phyloP scores from a whole-genome alignment of 768 basidiomycete species.

The Tephrocybe rancida region DNA sequence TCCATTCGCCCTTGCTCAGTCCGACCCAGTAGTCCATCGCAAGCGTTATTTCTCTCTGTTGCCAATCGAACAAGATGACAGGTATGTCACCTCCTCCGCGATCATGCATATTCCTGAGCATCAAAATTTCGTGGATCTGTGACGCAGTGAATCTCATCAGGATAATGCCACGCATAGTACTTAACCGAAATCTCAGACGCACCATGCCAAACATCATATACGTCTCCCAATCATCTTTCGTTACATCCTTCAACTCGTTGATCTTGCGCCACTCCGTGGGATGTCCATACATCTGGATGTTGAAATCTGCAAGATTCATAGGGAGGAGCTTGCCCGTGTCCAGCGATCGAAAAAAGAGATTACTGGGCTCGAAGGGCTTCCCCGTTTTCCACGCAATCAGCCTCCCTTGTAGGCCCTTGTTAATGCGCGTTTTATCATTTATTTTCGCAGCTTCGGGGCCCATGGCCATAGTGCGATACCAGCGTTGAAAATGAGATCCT shows the following conservation, averaged over 20 bases:
- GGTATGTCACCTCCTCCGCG: constrained; percentile 26
- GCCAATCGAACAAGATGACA: neutral
- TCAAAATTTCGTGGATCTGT: constrained; percentile 19
- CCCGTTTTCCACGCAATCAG: constrained; percentile 22
- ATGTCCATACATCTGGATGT: constrained; percentile 24
- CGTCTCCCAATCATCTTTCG: neutral
- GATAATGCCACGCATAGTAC: neutral
- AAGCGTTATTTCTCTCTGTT: neutral
- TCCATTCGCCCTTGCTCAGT: constrained; percentile 21
- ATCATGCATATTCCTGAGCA: constrained; percentile 31
- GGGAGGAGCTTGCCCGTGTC: constrained; percentile 25
- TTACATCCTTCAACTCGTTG: constrained; percentile 9
- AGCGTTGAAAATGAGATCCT: constrained; percentile 17
- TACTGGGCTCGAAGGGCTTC: constrained; percentile 14
- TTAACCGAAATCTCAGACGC: neutral
- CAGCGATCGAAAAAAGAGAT: constrained; percentile 23
- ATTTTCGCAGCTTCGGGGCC: constrained; percentile 9
- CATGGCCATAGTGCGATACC: constrained; percentile 16
- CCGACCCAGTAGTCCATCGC: constrained; percentile 28
- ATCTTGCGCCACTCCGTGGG: constrained; percentile 16
- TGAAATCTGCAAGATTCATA: constrained; percentile 24
- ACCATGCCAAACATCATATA: neutral
- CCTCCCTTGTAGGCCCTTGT: constrained; percentile 11
- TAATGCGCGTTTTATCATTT: neutral
- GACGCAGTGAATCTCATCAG: neutral